A percentile compares a stretch with the other conserved stretches of the same genome.
phyloP scores from a whole-genome alignment of 495 filamentous ascomycete genomes.

The Aspergillus diversus region DNA sequence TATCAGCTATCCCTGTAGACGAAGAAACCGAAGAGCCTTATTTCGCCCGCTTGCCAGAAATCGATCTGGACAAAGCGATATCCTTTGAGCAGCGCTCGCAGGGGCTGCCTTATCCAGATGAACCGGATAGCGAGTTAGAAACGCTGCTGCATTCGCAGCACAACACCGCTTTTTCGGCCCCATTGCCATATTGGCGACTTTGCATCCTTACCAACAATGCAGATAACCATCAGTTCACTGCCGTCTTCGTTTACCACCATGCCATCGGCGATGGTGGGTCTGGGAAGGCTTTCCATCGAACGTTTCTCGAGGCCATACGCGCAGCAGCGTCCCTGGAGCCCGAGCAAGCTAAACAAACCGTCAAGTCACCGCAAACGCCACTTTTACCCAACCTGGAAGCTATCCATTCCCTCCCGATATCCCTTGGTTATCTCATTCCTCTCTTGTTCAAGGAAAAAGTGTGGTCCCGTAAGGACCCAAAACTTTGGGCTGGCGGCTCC shows the following conservation, averaged over 20 bases:
- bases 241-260: conserved; percentile 44
- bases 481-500: conserved; percentile 32
- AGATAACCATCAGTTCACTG: conserved; percentile 33
- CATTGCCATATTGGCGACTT: conserved; percentile 44
- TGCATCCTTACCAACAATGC: conserved; percentile 31
- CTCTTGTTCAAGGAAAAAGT: conserved; percentile 35
- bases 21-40: conserved; percentile 46
- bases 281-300: conserved; percentile 39
- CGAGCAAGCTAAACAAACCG: conserved; percentile 27
- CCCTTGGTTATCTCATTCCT: conserved; percentile 28
- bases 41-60: conserved; percentile 47
- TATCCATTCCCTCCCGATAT: conserved; percentile 32
- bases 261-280: conserved; percentile 40
- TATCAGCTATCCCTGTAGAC: conserved; percentile 46
- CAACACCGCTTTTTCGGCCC: conserved; percentile 35
- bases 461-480: conserved; percentile 24
- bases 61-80: conserved; percentile 43
- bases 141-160: conserved; percentile 41
- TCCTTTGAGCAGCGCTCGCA: conserved; percentile 33
- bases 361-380: conserved; percentile 32
- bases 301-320: conserved; percentile 34
- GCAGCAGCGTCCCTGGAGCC: conserved; percentile 12
- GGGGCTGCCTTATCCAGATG: conserved; percentile 17
- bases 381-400: conserved; percentile 37
- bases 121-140: conserved; percentile 35